Evolutionary conservation across 179 eudicot genomes (phyloP), one percentile per base, ranked within the genome.

Genomic region (Pouteria campechiana): DNA sequence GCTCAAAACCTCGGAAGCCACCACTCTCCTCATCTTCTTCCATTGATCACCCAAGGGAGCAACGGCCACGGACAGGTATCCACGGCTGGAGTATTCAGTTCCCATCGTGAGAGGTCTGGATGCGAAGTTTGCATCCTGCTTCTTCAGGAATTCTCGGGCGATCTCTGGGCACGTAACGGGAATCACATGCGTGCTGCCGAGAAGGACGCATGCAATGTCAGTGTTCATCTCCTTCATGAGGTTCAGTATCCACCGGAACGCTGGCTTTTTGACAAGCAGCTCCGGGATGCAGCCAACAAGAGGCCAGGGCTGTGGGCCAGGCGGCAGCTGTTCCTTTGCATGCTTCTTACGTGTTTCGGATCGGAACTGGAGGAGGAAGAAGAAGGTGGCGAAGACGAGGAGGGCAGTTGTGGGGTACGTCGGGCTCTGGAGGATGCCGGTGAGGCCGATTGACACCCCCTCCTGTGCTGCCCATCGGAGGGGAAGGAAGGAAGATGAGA

Each of bases 21-120:
- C 0, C 9, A 67, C 17, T 41, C 46, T 44, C 39, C 40, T 34
- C 77, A 71, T 71, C n/a, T 65, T 66, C 52, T 41, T 70, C 66
- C 73, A 70, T 16, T 66, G 69, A 2, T 69, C 66, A 2, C 74
- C 70, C 0, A n/a, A 6, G 1, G 62, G 61, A 0, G 49, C 1
- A n/a, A 63, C 3, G 0, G 21, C 39, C 0, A 50, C 37, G 3
- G 54, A 4, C 6, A 55, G 15, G 18, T 32, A 63, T n/a, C 57
- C 52, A 0, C 21, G 5, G 20, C 57, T 47, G 0, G 35, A n/a
- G 6, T 38, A 8, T 4, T 41, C 17, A 6, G 57, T 27, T 0
- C 57, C 32, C 48, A 57, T 18, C 31, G 10, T 15, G 1, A 9
- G 6, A 1, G 69, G 69, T 32, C 74, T 43, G 0, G 69, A 48